A percentile compares a stretch with the other conserved stretches of the same genome.
These are phyloP conservation scores for Penicillium goetzii DNA, from an alignment of 495 filamentous ascomycete species.

Conservation along the genomic window DNA sequence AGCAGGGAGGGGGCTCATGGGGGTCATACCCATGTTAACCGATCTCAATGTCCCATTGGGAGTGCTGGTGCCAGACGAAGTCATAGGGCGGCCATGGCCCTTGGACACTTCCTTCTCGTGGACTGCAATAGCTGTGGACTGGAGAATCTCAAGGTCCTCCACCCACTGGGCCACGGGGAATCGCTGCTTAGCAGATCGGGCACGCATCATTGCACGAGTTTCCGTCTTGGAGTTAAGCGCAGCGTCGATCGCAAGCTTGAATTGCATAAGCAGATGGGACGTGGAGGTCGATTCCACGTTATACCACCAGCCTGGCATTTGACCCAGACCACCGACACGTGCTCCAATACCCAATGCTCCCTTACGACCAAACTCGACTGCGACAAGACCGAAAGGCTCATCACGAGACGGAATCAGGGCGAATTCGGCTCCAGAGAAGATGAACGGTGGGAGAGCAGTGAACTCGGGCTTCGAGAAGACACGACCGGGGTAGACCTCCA, in stretches of 20 bases:
- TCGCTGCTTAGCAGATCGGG: conserved; percentile 71
- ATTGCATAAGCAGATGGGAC: conserved; percentile 70
- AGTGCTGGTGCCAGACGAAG: conserved; percentile 42
- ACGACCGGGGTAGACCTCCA: conserved; percentile 72
- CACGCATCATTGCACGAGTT: conserved; percentile 69
- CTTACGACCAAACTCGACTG: conserved; percentile 79
- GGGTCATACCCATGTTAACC: conserved; percentile 18
- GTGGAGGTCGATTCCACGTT: conserved; percentile 70
- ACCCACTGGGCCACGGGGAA: conserved; percentile 76
- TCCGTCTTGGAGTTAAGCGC: conserved; percentile 65
- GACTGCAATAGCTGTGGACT: conserved; percentile 56
- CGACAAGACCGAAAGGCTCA: conserved; percentile 78
- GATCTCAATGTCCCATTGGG: conserved; percentile 36
- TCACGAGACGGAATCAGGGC: conserved; percentile 79
- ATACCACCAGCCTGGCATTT: conserved; percentile 80
- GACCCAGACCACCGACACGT: conserved; percentile 65
- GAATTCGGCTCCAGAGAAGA: conserved; percentile 80
- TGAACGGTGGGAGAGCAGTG: conserved; percentile 73
- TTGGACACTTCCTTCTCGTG: conserved; percentile 45
- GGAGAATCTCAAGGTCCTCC: conserved; percentile 63
- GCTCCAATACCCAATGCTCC: conserved; percentile 76
- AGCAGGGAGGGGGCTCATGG: conserved; percentile 46
- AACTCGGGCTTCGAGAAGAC: conserved; percentile 81
- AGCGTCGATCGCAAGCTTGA: conserved; percentile 68
- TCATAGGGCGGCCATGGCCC: conserved; percentile 37